These are phyloP conservation scores for Cytospora leucostoma DNA, from an alignment of 2,329 filamentous ascomycete species.

Conservation along the genomic window DNA sequence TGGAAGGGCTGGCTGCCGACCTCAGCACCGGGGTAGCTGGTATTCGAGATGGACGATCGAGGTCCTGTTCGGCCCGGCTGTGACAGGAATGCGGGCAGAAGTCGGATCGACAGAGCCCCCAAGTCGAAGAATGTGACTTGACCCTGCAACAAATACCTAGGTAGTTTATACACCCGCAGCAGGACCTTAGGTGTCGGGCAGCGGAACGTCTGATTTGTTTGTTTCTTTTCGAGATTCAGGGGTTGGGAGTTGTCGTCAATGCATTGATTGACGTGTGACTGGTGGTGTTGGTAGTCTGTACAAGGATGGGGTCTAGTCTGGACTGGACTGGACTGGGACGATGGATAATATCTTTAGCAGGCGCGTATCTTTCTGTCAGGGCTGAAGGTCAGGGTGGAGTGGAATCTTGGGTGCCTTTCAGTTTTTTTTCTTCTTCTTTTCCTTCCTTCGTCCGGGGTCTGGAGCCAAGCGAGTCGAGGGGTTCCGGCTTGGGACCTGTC, in stretches of 20 bases:
- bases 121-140: conserved; percentile 3
- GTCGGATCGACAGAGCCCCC: conserved; percentile 16
- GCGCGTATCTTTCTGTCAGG: conserved; percentile 22
- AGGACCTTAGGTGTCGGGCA: not conserved
- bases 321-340: conserved; percentile 4
- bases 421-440: conserved; percentile 3
- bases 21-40: conserved; percentile 3
- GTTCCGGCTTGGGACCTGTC: conserved; percentile 13
- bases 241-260: conserved; percentile 17
- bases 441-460: conserved; percentile 21
- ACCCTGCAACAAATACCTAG: conserved; percentile 5
- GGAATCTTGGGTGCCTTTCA: conserved; percentile 3
- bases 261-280: conserved; percentile 8
- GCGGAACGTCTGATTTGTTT: conserved; percentile 9
- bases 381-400: conserved; percentile 27
- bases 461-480: conserved; percentile 23
- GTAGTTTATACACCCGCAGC: not conserved
- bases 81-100: conserved; percentile 27
- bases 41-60: conserved; percentile 5
- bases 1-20: conserved; percentile 20
- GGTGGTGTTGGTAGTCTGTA: conserved; percentile 16
- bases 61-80: conserved; percentile 2
- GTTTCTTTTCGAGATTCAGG: conserved; percentile 6
- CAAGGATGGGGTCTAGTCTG: not conserved
- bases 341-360: conserved; percentile 26